Evolutionary conservation across 1,139 yeast genomes (phyloP).

Genomic region (Kurtzmaniella quercitrusa): DNA sequence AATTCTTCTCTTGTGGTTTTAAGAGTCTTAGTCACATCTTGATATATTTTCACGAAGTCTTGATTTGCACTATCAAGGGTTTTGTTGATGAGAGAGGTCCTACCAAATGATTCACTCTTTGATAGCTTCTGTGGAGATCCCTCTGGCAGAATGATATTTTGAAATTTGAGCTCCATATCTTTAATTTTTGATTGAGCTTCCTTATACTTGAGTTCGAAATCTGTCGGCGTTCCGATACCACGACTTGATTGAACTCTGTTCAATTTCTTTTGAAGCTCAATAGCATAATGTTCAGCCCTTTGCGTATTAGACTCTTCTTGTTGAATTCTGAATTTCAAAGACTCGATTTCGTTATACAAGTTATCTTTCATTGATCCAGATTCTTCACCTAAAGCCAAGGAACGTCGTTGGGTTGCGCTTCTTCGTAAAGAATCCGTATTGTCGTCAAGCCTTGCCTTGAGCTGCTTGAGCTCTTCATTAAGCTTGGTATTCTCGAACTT

Average conservation of each 20-base stretch:
- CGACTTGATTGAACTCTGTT: slow-evolving; percentile 41
- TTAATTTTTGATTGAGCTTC: slow-evolving; percentile 34
- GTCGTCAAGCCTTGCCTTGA: slow-evolving; percentile 42
- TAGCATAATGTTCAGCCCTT: slow-evolving; percentile 45
- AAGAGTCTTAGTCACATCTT: slow-evolving; percentile 51
- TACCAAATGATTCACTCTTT: slow-evolving; percentile 38
- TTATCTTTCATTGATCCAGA: slow-evolving; percentile 16
- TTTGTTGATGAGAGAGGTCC: slow-evolving; percentile 28
- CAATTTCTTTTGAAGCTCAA: slow-evolving; percentile 43
- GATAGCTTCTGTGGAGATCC: slow-evolving; percentile 15
- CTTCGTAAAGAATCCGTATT: slow-evolving; percentile 20
- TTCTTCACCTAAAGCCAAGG: slow-evolving; percentile 35
- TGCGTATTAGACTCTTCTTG: slow-evolving; percentile 41
- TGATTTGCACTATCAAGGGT: slow-evolving; percentile 31
- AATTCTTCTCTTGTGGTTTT: slow-evolving; percentile 49
- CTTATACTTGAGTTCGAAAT: slow-evolving; percentile 34
- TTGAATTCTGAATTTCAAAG: slow-evolving; percentile 31
- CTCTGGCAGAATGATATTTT: slow-evolving; percentile 21
- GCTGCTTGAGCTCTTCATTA: slow-evolving; percentile 53
- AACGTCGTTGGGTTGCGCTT: slow-evolving; percentile 21
- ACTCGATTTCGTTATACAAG: slow-evolving; percentile 32
- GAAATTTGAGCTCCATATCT: slow-evolving; percentile 32
- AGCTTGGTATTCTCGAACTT: slow-evolving; percentile 52
- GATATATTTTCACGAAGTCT: slow-evolving; percentile 51
- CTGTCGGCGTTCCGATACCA: slow-evolving; percentile 31